Conservation (phyloP, 805 yeast genomes). For the Blastobotrys attinorum region DNA sequence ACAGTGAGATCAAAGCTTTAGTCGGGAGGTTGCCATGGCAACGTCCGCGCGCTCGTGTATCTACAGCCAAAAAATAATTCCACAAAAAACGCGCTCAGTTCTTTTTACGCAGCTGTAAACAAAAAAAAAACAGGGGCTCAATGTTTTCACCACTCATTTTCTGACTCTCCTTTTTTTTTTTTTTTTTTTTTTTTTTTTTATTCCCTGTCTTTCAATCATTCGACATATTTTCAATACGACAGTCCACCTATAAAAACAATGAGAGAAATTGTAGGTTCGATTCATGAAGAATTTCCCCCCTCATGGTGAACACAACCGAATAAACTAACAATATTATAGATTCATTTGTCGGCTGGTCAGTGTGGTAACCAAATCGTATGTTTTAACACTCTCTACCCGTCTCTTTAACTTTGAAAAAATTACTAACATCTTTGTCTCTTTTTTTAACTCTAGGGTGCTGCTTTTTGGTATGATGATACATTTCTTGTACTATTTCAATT, state of each 20-base stretch:
- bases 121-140: neutral
- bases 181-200: neutral
- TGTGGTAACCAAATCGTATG: constrained; percentile 89
- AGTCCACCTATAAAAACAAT: constrained; percentile 8
- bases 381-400: neutral
- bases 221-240: neutral
- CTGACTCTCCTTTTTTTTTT: neutral
- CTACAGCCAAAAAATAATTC: neutral
- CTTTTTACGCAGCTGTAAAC: neutral
- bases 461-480: constrained; percentile 29
- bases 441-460: constrained; percentile 32
- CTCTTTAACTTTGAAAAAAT: neutral
- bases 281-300: too few species aligned
- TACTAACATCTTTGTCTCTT: too few species aligned
- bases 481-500: too few species aligned
- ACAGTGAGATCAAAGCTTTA: too few species aligned
- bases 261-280: constrained; percentile 23
- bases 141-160: too few species aligned
- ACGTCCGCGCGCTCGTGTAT: neutral
- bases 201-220: neutral
- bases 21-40: neutral
- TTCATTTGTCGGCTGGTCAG: constrained; percentile 95
- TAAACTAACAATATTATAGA: constrained; percentile 22
- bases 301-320: neutral
- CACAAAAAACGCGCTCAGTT: neutral